Evolutionary conservation across 345 rosid genomes (phyloP), one percentile per base, ranked within the genome.

Genomic region (Nephelium lappaceum): DNA sequence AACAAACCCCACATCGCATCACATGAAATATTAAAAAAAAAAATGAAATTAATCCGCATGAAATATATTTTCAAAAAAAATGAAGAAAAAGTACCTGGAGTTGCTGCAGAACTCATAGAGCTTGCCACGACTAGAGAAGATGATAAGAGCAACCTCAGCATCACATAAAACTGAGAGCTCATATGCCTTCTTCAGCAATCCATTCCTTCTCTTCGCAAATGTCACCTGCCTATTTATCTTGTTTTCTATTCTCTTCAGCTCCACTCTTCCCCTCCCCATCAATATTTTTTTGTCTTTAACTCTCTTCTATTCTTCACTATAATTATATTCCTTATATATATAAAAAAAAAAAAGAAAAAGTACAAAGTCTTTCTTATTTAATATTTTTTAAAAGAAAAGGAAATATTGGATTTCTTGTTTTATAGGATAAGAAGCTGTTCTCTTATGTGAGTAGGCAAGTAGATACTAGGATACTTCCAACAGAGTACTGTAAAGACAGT

Each of bases 211-310:
- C 90, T 87, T 87, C 4, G 88, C 85, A 78, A 87, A 87, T 0
- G 88, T 85, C 23, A 87, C 88, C 51, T 85, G 90, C 70, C 90
- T 75, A 39, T 86, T 86, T 77, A 88, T 84, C 79, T 90, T 90
- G 87, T 90, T 90, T 79, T 90, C 90, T 78, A 88, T 90, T 81
- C 91, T 90, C 86, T 87, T 90, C 78, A 86, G 67, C 85, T 90
- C 93, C 9, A 88, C 89, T 72, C 82, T 90, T 21, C 93, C 93
- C 71, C 93, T 90, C 24, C 93, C 93, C 93, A 90, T 81, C n/a
- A 43, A 23, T 5, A 6, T 77, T n/a, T 23, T 43, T 7, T 27
- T 5, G 5, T 67, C 8, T 31, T 5, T 58, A 10, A 11, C 14
- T 66, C 27, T n/a, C 4, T 5, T 1, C 25, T 71, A 0, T 39